Base-by-base conservation (phyloP, 2,329 filamentous ascomycete genomes). In the Ascochyta rabiei region DNA sequence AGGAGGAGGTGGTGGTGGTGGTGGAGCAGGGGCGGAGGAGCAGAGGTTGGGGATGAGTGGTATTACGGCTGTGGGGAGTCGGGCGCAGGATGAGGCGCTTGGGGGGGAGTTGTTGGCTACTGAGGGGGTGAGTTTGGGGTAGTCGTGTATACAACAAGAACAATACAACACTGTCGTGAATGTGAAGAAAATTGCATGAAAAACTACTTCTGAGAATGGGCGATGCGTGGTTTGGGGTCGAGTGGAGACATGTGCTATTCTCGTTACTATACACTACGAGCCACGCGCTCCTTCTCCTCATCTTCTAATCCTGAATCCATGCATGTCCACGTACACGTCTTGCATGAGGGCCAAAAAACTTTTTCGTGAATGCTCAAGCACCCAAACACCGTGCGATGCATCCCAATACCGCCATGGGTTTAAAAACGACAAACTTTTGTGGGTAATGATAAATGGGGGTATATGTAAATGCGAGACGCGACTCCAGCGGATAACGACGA, bases 71-170 rank as follows among this genome's bases (percentile, higher is more conserved):
- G 40, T 45, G 10, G 10, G 18, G 2, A 24, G 30, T 45, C 23
- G 18, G 5, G 56, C 46, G 15, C 57, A 61, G 21, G 56, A 63
- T 15, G 69, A 71, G 12, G 56, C 62, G 26, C 33, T 73, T 1
- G 68, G 70, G 1, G 68, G 66, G 1, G 72, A 75, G 48, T 43
- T 75, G 12, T 35, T 75, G 40, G 66, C 66, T 28, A 66, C 65
- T 1, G 66, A 71, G 48, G 72, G 72, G 3, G 72, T 74, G 10
- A 69, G 65, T 9, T 57, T 75, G 15, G 71, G 69, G 43, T 75
- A 30, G 28, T 13, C 10, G 26, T 28, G 3, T 12, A 12, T 28
- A 28, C 3, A 28, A 28, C 1, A 24, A 24, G 24, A 24, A n/a
- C n/a, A n/a, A n/a, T n/a, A 23, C 21, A 23, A 23, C 21, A 23